phyloP scores from a whole-genome alignment of 176 grass and related monocot genomes.

The Oryza rufipogon region DNA sequence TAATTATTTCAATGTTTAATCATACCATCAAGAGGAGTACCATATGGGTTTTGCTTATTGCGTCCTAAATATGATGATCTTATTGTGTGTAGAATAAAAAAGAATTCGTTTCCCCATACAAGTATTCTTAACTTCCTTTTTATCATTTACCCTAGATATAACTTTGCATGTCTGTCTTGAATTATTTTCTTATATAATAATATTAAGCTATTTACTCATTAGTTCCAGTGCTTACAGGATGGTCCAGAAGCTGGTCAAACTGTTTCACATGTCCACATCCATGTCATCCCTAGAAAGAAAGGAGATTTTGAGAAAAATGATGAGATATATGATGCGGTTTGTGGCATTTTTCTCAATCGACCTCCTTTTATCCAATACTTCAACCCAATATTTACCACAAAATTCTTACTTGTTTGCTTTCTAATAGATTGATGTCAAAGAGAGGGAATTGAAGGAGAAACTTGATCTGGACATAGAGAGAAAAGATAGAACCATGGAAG shows the following conservation, averaged over 20 bases:
- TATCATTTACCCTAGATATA: not conserved
- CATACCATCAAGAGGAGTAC: not conserved
- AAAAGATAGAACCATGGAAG: constrained; percentile 72
- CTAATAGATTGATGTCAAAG: constrained; percentile 70
- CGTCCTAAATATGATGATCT: no score
- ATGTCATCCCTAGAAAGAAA: constrained; percentile 77
- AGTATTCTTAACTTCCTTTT: not conserved
- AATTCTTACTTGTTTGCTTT: constrained; percentile 23
- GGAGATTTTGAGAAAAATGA: constrained; percentile 95
- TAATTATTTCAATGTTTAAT: not conserved
- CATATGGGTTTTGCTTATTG: not conserved
- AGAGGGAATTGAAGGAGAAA: constrained; percentile 92
- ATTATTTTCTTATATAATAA: not conserved
- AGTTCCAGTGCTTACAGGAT: constrained; percentile 57
- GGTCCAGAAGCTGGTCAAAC: constrained; percentile 92
- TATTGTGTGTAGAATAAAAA: not conserved
- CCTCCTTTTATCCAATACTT: not conserved
- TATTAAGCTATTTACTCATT: not conserved
- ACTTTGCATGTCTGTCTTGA: not conserved
- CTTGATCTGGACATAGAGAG: constrained; percentile 84
- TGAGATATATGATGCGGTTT: constrained; percentile 82
- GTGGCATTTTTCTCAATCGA: no score
- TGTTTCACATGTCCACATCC: constrained; percentile 97
- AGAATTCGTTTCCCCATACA: not conserved
- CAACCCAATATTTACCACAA: not conserved